A percentile compares a stretch with the other conserved stretches of the same genome.
phyloP scores from a whole-genome alignment of 2,329 filamentous ascomycete genomes.

The Myriosclerotinia curreyana region DNA sequence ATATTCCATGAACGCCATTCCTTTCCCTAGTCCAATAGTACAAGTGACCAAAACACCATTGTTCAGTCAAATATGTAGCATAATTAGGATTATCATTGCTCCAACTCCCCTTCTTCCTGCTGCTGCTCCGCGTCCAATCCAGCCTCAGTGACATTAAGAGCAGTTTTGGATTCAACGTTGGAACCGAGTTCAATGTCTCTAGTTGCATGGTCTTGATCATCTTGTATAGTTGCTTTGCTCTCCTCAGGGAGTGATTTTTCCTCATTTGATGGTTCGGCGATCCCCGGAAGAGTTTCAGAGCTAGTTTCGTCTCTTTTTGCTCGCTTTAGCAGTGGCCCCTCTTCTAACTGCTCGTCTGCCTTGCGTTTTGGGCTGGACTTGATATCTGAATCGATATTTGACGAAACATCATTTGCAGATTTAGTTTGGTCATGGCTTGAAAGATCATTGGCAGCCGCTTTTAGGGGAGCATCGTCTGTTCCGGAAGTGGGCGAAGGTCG shows the following conservation, averaged over 20 bases:
- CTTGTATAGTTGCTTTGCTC: not conserved
- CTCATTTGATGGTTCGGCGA: not conserved
- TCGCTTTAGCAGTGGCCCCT: slow-evolving; percentile 9
- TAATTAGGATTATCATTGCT: slow-evolving; percentile 5
- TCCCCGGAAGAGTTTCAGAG: not conserved
- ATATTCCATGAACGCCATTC: slow-evolving; percentile 5
- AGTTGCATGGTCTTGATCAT: not conserved
- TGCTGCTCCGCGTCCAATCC: not conserved
- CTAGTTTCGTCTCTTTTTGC: slow-evolving; percentile 2
- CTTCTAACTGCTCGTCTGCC: slow-evolving; percentile 16
- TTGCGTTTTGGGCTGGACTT: slow-evolving; percentile 20
- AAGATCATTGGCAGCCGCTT: slow-evolving; percentile 35
- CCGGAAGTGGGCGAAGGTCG: slow-evolving; percentile 21
- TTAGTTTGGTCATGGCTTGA: slow-evolving; percentile 26
- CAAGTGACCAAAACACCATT: slow-evolving; percentile 8
- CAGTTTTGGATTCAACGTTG: not conserved
- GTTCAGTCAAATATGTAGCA: not conserved
- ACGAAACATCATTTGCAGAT: slow-evolving; percentile 17
- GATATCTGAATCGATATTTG: slow-evolving; percentile 3
- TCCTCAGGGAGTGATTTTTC: not conserved
- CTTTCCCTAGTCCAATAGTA: slow-evolving; percentile 11
- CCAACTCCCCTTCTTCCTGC: slow-evolving; percentile 15
- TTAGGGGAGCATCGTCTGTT: slow-evolving; percentile 31
- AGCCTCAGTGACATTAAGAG: not conserved
- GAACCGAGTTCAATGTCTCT: not conserved